These are phyloP conservation scores for Claviceps fusiformis DNA, from an alignment of 2,329 filamentous ascomycete species.

Conservation along the genomic window DNA sequence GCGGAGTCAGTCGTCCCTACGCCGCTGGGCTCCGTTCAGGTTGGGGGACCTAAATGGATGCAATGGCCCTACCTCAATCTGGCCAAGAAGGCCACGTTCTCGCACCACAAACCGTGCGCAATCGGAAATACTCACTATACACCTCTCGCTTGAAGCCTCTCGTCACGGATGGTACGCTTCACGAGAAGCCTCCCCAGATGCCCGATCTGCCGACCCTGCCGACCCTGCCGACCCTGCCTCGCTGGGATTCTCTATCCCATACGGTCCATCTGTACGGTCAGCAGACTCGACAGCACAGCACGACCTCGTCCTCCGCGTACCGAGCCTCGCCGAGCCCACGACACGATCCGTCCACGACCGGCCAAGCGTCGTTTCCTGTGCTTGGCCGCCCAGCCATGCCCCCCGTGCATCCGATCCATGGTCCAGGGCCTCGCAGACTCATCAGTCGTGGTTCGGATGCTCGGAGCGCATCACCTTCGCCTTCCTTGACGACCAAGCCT, in stretches of 20 bases:
- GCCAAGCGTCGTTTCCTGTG: neutral
- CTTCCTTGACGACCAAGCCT: slow-evolving; percentile 17
- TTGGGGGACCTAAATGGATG: slow-evolving; percentile 7
- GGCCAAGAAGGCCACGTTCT: slow-evolving; percentile 6
- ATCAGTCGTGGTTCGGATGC: slow-evolving; percentile 8
- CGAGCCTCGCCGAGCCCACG: slow-evolving; percentile 2
- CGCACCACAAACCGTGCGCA: slow-evolving; percentile 6
- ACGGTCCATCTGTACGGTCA: slow-evolving; percentile 13
- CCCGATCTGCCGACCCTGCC: slow-evolving; percentile 22
- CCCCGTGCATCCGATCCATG: slow-evolving; percentile 5
- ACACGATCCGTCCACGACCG: neutral
- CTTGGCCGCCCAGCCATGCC: neutral
- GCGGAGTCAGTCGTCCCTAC: slow-evolving; percentile 1
- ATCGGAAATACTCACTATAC: slow-evolving; percentile 12
- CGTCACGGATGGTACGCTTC: neutral
- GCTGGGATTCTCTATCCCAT: slow-evolving; percentile 31
- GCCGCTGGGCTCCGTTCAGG: slow-evolving; percentile 10
- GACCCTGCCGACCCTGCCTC: slow-evolving; percentile 22
- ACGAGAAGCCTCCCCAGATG: slow-evolving; percentile 6
- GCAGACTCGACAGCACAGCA: neutral
- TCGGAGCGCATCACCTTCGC: slow-evolving; percentile 18
- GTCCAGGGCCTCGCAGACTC: slow-evolving; percentile 7
- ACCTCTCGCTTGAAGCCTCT: slow-evolving; percentile 12
- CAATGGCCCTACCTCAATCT: slow-evolving; percentile 10
- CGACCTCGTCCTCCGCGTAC: slow-evolving; percentile 1